Evolutionary conservation across 306 rosid species (phyloP), one percentile per base, ranked within the genome.

Genomic region (Myrica gale): DNA sequence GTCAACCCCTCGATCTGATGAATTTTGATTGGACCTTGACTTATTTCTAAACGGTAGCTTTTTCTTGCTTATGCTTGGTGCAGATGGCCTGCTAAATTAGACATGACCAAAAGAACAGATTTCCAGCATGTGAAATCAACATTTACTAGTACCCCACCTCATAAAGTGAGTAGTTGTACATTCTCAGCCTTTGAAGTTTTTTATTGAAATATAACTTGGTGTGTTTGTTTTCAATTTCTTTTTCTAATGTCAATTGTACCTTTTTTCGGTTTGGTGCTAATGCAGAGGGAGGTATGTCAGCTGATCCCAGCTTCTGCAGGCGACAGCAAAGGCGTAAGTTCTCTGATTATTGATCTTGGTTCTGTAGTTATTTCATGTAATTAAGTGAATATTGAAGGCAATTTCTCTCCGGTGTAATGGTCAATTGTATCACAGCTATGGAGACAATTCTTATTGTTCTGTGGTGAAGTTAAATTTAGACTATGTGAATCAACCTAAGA

Each of bases 61-160:
- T 83, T 79, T 71, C 20, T 70, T 79, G 74, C 47, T 78, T 21
- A 63, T 81, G 50, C 70, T 72, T 92, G 87, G 75, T 81, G 78
- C 82, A 95, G 98, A 81, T 95, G 98, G 97, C 98, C 98, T 12
- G 58, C 89, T 71, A 95, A 92, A 79, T 85, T 95, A 82, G 97
- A 95, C 87, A 95, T 92, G 96, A 92, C 90, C 69, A 95, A 92
- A 85, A 97, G 97, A 50, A 92, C 97, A 66, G 98, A 92, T 84
- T 81, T 88, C 82, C 86, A 79, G 74, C 98, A 92, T 72, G 95
- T 95, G 76, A 88, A 86, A 84, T 85, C 96, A 58, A 89, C 98
- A 76, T 95, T 95, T 85, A 80, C 87, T 48, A 76, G 87, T 78
- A 87, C 89, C 65, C 97, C 98, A 65, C 86, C 87, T 45, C 90